Evolutionary conservation across 768 basidiomycete species (phyloP).

Genomic region (Kwoniella newhampshirensis): DNA sequence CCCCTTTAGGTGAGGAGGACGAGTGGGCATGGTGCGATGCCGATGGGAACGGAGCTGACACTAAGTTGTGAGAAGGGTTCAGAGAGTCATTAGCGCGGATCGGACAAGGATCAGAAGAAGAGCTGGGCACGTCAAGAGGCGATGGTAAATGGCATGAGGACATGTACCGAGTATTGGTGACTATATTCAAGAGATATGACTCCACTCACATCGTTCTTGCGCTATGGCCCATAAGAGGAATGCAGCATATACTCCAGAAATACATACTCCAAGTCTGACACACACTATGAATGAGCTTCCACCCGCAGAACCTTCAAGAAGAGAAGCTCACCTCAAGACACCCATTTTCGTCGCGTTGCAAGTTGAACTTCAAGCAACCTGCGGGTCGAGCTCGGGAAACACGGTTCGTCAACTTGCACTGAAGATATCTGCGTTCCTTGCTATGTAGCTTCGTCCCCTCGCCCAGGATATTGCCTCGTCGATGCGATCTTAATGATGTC

Average conservation of each 20-base stretch:
- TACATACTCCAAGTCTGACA: slow-evolving; percentile 64
- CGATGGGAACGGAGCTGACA: slow-evolving; percentile 48
- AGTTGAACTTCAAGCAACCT: too few species aligned
- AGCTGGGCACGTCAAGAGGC: too few species aligned
- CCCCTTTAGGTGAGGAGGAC: slow-evolving; percentile 16
- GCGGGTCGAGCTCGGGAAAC: too few species aligned
- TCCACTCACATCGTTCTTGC: slow-evolving; percentile 91
- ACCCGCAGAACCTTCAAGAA: too few species aligned
- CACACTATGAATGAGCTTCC: not conserved
- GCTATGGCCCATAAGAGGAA: slow-evolving; percentile 90
- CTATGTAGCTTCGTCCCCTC: too few species aligned
- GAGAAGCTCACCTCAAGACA: slow-evolving; percentile 5
- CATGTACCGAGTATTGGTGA: too few species aligned
- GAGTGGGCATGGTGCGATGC: slow-evolving; percentile 22
- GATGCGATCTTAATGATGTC: too few species aligned
- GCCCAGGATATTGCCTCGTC: too few species aligned
- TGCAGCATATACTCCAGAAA: slow-evolving; percentile 86
- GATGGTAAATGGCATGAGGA: not conserved
- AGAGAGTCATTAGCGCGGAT: not conserved
- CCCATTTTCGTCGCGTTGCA: not conserved
- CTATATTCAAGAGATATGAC: not conserved
- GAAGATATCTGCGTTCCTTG: too few species aligned
- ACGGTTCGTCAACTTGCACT: too few species aligned
- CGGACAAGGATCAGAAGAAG: too few species aligned
- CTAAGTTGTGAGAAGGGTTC: slow-evolving; percentile 16